Evolutionary conservation across 495 filamentous ascomycete species (phyloP).

Genomic region (Xylaria venustula): DNA sequence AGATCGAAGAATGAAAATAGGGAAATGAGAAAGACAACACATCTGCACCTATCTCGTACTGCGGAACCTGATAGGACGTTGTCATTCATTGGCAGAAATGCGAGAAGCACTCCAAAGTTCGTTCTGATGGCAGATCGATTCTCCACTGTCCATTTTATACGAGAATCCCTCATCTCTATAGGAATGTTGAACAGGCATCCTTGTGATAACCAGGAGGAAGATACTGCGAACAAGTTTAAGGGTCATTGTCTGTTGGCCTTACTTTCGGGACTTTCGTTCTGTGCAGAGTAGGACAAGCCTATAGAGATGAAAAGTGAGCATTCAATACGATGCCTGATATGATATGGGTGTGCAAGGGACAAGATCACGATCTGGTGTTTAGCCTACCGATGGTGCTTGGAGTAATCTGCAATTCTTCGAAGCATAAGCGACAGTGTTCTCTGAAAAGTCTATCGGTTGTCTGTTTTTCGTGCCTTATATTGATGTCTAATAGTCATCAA

Average conservation of each 20-base stretch:
- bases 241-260: not conserved
- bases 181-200: not conserved
- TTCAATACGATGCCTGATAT: not conserved
- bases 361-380: not conserved
- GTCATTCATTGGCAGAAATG: not conserved
- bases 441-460: no score
- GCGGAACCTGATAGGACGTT: no score
- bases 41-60: not conserved
- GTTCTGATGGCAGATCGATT: not conserved
- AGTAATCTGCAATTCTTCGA: not conserved
- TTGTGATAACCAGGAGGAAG: not conserved
- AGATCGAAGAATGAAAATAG: constrained; percentile 3
- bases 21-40: not conserved
- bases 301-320: not conserved
- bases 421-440: no score
- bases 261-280: not conserved
- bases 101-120: not conserved
- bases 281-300: not conserved
- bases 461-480: not conserved
- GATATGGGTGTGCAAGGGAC: not conserved
- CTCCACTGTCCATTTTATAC: not conserved
- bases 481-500: not conserved
- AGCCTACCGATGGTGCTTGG: not conserved
- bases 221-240: not conserved
- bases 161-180: not conserved